Conservation (phyloP, 2,329 filamentous ascomycete genomes). For the Dactylellina haptotyla region DNA sequence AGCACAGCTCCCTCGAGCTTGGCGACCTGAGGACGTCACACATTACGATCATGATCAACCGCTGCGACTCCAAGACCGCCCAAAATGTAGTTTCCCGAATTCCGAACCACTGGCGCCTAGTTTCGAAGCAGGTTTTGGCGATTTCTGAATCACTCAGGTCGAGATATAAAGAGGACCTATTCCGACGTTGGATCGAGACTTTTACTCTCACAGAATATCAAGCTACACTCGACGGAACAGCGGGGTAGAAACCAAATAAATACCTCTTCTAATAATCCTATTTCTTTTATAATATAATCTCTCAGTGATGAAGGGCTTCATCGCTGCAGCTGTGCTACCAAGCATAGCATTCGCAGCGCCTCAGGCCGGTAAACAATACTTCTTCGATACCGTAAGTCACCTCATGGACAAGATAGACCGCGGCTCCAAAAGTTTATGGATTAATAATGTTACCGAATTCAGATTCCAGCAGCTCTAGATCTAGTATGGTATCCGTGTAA, state of each 20-base stretch:
- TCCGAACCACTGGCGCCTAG: background rate
- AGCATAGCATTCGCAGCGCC: conserved; percentile 19
- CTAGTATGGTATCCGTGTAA: conserved; percentile 65
- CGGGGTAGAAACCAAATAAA: no score
- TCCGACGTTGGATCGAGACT: no score
- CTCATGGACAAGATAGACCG: background rate
- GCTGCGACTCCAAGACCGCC: conserved; percentile 22
- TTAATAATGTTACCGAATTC: background rate
- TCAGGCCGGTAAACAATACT: conserved; percentile 23
- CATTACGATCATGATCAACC: conserved; percentile 35
- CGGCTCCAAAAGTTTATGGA: no score
- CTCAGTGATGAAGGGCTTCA: conserved; percentile 19
- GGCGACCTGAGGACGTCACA: conserved; percentile 30
- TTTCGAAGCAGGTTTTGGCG: background rate
- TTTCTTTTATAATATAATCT: background rate
- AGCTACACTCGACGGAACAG: no score
- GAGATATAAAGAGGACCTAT: no score
- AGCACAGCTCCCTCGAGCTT: background rate
- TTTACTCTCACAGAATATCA: no score
- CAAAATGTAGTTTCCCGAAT: background rate
- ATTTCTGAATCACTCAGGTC: background rate
- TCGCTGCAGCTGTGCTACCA: conserved; percentile 15
- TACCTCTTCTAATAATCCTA: background rate
- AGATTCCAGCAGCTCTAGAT: conserved; percentile 64
- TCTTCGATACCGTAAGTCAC: conserved; percentile 40